Evolutionary conservation across 331 rosid genomes (phyloP).

Genomic region (Rhamnella rubrinervis): DNA sequence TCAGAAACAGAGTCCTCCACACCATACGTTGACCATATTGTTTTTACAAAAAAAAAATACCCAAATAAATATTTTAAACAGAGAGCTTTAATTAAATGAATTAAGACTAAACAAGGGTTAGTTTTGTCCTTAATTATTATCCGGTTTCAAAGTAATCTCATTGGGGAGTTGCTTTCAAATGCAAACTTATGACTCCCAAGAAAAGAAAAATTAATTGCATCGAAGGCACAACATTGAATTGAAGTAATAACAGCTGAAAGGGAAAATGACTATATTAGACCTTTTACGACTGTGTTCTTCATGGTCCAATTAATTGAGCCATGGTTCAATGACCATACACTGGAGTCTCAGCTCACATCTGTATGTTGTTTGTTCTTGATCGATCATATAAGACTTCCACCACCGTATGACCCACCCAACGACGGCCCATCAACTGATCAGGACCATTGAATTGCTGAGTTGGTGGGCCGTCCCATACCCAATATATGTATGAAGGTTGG

Average conservation of each 20-base stretch:
- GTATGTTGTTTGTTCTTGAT: background rate
- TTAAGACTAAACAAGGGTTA: background rate
- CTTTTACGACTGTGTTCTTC: background rate
- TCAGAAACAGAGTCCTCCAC: conserved; percentile 9
- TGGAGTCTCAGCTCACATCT: background rate
- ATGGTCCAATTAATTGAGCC: background rate
- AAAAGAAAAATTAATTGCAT: background rate
- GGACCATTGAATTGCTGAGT: conserved; percentile 66
- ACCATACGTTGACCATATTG: conserved; percentile 25
- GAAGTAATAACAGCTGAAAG: too few relatives aligned
- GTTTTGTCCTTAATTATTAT: background rate
- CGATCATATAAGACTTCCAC: conserved; percentile 4
- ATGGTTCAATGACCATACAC: background rate
- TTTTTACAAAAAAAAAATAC: background rate
- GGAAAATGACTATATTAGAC: background rate
- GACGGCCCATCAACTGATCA: conserved; percentile 65
- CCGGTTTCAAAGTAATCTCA: conserved; percentile 2
- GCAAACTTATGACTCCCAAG: background rate
- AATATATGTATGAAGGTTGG: conserved; percentile 63
- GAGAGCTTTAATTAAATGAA: too few relatives aligned
- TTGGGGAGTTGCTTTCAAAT: background rate
- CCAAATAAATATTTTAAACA: too few relatives aligned
- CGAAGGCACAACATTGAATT: too few relatives aligned
- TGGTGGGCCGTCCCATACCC: conserved; percentile 58
- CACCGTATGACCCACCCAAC: conserved; percentile 30